Base-by-base conservation (phyloP, 257 asterid genomes). In the Plantago major region DNA sequence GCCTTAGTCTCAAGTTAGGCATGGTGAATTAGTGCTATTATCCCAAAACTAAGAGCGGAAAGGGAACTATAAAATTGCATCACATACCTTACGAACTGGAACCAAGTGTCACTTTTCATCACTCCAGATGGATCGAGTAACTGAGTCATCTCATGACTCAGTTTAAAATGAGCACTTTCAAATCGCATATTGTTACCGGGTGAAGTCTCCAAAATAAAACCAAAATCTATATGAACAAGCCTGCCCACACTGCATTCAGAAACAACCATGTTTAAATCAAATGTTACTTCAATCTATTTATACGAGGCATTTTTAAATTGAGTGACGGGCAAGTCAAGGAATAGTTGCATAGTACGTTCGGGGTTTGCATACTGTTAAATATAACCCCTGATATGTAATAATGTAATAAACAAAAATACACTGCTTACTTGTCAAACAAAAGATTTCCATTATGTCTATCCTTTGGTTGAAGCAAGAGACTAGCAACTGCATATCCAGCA, bases 401-500 rank as follows among this genome's bases (percentile, higher is more conserved):
- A 30, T 2, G 4, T 30, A 30, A 52, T 10, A 15, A 51, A 19
- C 40, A 12, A 3, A 0, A 44, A 45, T 10, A 59, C 51, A 65
- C 44, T 46, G 72, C 89, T 71, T 85, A 87, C 99, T 61, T 87
- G 87, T 93, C 99, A 72, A 93, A 87, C 82, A 93, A 76, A 74
- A 93, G 96, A 77, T 93, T 93, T 63, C 99, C 99, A 42, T 93
- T 93, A 76, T 93, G 99, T 69, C 99, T 87, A 74, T 93, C 99
- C 85, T 93, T 93, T 6, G 97, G 99, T 74, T 93, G 99, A 76
- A 93, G 97, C 90, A 93, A 79, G 78, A 93, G 83, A 72, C 99
- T 89, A 50, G 99, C 99, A 74, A 93, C 99, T 70, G 99, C 99
- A 87, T 93, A 93, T 64, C 99, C 99, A 59, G 99, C 99, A 78